These are phyloP conservation scores for Penicillium sp. DNA, from an alignment of 2,329 filamentous ascomycete species.

Conservation along the genomic window DNA sequence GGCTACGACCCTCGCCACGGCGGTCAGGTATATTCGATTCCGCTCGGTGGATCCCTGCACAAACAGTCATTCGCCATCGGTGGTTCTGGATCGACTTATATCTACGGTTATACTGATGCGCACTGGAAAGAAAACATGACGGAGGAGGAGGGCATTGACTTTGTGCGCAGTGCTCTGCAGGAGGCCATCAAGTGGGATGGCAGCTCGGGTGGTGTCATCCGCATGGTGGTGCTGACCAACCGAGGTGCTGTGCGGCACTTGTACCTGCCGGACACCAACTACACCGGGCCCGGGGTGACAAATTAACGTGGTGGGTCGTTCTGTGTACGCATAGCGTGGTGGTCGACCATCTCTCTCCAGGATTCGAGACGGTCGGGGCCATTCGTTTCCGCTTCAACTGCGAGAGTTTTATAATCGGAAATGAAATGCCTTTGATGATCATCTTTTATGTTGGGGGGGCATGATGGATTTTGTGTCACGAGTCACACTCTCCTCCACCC, in stretches of 20 bases:
- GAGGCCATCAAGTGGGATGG: constrained; percentile 99
- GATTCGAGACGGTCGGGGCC: background rate
- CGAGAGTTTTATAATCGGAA: too few relatives aligned
- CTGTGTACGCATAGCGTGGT: constrained; percentile 18
- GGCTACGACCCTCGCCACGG: constrained; percentile 93
- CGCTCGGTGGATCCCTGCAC: constrained; percentile 91
- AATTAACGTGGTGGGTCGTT: constrained; percentile 19
- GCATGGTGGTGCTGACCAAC: constrained; percentile 91
- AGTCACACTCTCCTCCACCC: too few relatives aligned
- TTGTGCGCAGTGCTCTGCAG: constrained; percentile 83
- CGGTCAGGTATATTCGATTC: constrained; percentile 96
- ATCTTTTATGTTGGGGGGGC: too few relatives aligned
- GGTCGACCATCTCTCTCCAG: background rate
- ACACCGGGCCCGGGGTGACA: constrained; percentile 63
- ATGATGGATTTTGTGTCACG: too few relatives aligned
- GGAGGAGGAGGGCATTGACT: constrained; percentile 80
- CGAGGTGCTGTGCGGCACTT: constrained; percentile 87
- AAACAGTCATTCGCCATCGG: constrained; percentile 95
- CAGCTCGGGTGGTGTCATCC: constrained; percentile 94
- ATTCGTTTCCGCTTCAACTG: too few relatives aligned
- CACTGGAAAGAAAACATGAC: constrained; percentile 96
- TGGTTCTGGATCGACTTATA: constrained; percentile 96
- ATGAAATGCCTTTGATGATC: too few relatives aligned
- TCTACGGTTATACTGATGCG: constrained; percentile 97
- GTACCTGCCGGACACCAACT: constrained; percentile 89